Evolutionary conservation across 768 basidiomycete species (phyloP), one percentile per base, ranked within the genome.

Genomic region (Lactifluus pinguis): DNA sequence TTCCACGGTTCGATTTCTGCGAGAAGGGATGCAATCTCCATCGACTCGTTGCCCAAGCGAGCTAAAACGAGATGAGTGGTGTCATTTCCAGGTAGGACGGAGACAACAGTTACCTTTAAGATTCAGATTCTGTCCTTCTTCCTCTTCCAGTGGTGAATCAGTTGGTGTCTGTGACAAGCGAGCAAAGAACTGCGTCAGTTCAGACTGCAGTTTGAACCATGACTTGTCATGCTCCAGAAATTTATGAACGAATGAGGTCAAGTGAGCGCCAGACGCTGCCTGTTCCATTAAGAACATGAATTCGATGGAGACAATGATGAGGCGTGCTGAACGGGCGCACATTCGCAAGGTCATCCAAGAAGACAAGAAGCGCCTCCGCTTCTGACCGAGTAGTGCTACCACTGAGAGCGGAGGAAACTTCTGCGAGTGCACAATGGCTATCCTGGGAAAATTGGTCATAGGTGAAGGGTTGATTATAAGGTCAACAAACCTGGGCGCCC

Each of bases 401-500:
- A 10, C 45, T 53, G 14, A n/a, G 32, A 36, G 36, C 10, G 19
- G 61, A 44, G 13, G 34, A 44, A 25, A 15, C 39, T n/a, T 58
- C 51, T 21, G 41, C 32, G 13, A 62, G 52, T 41, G 17, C 47
- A 17, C 36, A n/a, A 19, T 57, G 39, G 50, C 47, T 54, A 25
- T 62, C 61, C 61, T 62, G 53, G 44, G 50, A 48, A 61, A 57
- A 44, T 47, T 30, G 38, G 50, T 3, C 19, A 25, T 7, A 39
- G n/a, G 38, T 4, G 29, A 32, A 30, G 29, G 14, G 48, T 52
- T 19, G 34, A 9, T 19, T 32, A 49, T 38, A 49, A 8, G 48
- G 25, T 25, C 61, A 62, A 45, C 44, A 25, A 34, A 45, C 53
- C 54, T 62, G 71, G 5, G 76, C 76, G 17, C 71, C 57, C 49